Percentiles rank a stretch among this genome's conserved stretches.
Evolutionary conservation across 2,329 filamentous ascomycete genomes (phyloP).

Genomic region (Lachnellula subtilissima): DNA sequence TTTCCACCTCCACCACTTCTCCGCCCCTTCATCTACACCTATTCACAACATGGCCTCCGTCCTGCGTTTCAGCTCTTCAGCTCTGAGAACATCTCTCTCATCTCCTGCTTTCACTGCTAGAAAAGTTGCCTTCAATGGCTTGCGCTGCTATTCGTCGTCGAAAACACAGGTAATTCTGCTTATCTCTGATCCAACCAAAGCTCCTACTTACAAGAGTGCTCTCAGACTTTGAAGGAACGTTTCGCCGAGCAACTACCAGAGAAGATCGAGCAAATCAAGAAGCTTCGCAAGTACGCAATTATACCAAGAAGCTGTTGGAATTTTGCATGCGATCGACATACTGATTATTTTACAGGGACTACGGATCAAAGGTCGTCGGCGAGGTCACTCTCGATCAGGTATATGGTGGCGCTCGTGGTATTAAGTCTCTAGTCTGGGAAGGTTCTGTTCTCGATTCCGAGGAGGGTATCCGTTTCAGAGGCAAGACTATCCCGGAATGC

Average conservation of each 20-base stretch:
- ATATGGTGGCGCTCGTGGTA: slow-evolving; percentile 97
- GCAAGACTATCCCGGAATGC: slow-evolving; percentile 98
- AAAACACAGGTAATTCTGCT: slow-evolving; percentile 70
- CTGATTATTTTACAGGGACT: slow-evolving; percentile 57
- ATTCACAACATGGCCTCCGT: slow-evolving; percentile 71
- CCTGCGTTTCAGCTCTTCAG: slow-evolving; percentile 74
- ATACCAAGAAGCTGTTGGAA: background rate
- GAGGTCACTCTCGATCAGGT: slow-evolving; percentile 99
- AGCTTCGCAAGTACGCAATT: slow-evolving; percentile 77
- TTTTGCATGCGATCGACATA: background rate
- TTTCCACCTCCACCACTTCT: slow-evolving; percentile 20
- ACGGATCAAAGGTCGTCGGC: slow-evolving; percentile 91
- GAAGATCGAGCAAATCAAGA: slow-evolving; percentile 99
- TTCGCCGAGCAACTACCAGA: slow-evolving; percentile 93
- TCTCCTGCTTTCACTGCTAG: slow-evolving; percentile 64
- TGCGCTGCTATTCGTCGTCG: slow-evolving; percentile 86
- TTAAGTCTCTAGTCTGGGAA: slow-evolving; percentile 99
- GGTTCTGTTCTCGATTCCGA: slow-evolving; percentile 95
- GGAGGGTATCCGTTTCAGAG: slow-evolving; percentile 99
- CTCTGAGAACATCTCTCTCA: slow-evolving; percentile 72
- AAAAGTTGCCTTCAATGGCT: slow-evolving; percentile 70
- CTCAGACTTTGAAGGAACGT: slow-evolving; percentile 91
- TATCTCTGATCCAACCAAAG: slow-evolving; percentile 1
- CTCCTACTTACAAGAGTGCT: slow-evolving; percentile 14
- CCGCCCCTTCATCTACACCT: slow-evolving; percentile 28